Base-by-base conservation (phyloP, 352 stramenopile genomes). In the Globisporangium okanoganense region DNA sequence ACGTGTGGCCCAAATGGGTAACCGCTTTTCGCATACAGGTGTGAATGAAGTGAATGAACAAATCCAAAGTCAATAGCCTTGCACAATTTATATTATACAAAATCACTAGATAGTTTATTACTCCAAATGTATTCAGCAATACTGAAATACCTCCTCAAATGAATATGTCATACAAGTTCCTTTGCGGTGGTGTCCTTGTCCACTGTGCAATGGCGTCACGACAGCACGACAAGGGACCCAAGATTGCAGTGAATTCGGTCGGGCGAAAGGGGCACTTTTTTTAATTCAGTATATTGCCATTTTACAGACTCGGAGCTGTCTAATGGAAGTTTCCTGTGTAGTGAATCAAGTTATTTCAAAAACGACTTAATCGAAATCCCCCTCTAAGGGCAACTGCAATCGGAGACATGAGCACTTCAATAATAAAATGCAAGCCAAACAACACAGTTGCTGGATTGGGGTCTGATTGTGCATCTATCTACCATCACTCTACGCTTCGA, bases 21-120 rank as follows among this genome's bases (percentile, higher is more conserved):
- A 56, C 25, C 48, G 31, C 44, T 50, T 62, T 62, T 62, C 56
- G 56, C 56, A 62, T 47, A 62, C 47, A 31, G 18, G 2, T n/a
- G 1, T 1, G 5, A 3, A n/a, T 7, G 24, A 31, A 7, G 27
- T 8, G 29, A 43, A 18, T 9, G 5, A 29, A 55, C 49, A n/a
- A n/a, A n/a, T n/a, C n/a, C n/a, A n/a, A n/a, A n/a, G n/a, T n/a
- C n/a, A n/a, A 33, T 33, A 33, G 3, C 29, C 29, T 33, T 33
- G 29, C 6, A 33, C 6, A 33, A 3, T 33, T 33, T 33, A 33
- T 33, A 33, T 6, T 33, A 7, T 33, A 33, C n/a, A n/a, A n/a
- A n/a, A n/a, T n/a, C n/a, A n/a, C n/a, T n/a, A n/a, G n/a, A n/a
- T n/a, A n/a, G n/a, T n/a, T n/a, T n/a, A n/a, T n/a, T n/a, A n/a